Base-by-base conservation (phyloP, 495 filamentous ascomycete genomes). In the Hypomontagnella monticulosa region DNA sequence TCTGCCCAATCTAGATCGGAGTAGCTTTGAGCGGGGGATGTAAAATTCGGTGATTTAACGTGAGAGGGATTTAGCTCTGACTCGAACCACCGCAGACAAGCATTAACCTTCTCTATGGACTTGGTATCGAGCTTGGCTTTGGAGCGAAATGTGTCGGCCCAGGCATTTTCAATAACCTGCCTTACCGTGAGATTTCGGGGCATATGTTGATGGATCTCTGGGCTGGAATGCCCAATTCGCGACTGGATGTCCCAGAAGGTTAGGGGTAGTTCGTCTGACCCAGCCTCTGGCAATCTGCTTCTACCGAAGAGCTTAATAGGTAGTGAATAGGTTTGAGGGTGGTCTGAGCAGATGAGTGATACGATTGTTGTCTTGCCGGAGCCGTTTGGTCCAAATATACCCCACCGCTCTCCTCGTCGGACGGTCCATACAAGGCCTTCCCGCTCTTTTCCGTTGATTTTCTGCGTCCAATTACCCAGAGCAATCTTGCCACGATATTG, bases 131-230 rank as follows among this genome's bases (percentile, higher is more conserved):
- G 75, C 7, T 73, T 80, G 0, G 95, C 91, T 55, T 83, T 87
- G 1, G 86, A 79, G 4, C 88, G 79, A 62, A 96, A 94, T 0
- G 95, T 95, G 43, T 97, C 92, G 6, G 92, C 89, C 84, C 92
- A 97, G 1, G 94, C 93, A 40, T 87, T 91, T 70, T 93, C 91
- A 1, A 99, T 70, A 0, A 89, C 84, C 51, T 89, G 85, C 6
- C 91, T 86, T 15, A 97, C 76, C 0, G 87, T 89, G 48, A 97
- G 81, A 32, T 85, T 81, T 42, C 87, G 87, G 1, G 95, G 95
- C 78, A 97, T 97, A 79, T 96, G 92, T 44, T 90, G 87, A 64
- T 97, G 93, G 16, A 97, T 90, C 72, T 99, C 95, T 0, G 95
- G 96, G 43, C 90, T 93, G 1, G 93, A 93, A 69, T 97, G 93